These are phyloP conservation scores for Ustilago shanxiensis DNA, from an alignment of 1,284 basidiomycete genomes.

Conservation along the genomic window DNA sequence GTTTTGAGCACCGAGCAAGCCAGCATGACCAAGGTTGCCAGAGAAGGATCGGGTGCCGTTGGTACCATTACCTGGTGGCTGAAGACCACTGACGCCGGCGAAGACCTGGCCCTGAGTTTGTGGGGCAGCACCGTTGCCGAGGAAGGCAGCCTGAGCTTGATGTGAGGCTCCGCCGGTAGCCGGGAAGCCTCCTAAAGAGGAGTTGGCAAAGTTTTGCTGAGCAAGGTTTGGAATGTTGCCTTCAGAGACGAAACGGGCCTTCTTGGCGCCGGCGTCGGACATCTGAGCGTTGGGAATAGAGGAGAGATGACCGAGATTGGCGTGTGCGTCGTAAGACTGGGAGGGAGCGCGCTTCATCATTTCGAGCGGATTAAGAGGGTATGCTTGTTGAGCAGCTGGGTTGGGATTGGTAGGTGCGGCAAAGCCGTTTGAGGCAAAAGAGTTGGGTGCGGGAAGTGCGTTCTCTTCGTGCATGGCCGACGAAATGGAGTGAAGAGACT, in stretches of 20 bases:
- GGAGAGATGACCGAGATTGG: conserved; percentile 34
- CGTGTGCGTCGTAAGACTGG: conserved; percentile 55
- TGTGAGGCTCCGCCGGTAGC: conserved; percentile 11
- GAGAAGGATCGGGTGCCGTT: conserved; percentile 56
- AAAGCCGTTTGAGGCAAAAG: conserved; percentile 38
- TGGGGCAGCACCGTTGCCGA: conserved; percentile 27
- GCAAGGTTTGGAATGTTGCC: conserved; percentile 54
- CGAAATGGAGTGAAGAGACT: background rate
- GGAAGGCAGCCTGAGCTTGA: conserved; percentile 25
- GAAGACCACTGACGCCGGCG: conserved; percentile 28
- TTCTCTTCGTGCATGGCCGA: conserved; percentile 39
- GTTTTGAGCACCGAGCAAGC: conserved; percentile 28
- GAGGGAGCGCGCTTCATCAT: conserved; percentile 61
- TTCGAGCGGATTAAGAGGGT: conserved; percentile 43
- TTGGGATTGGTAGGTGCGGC: conserved; percentile 13
- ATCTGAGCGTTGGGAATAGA: conserved; percentile 30
- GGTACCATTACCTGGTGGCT: conserved; percentile 51
- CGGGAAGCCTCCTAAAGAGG: conserved; percentile 18
- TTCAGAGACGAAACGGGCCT: conserved; percentile 61
- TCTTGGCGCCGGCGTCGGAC: conserved; percentile 41
- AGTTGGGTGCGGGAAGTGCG: conserved; percentile 30
- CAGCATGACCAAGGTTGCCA: conserved; percentile 43
- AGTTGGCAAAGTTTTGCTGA: conserved; percentile 40
- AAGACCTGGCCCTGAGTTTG: conserved; percentile 32
- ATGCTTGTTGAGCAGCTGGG: conserved; percentile 30